Base-by-base conservation (phyloP, 2,329 filamentous ascomycete species). In the Fusarium chlamydosporum region DNA sequence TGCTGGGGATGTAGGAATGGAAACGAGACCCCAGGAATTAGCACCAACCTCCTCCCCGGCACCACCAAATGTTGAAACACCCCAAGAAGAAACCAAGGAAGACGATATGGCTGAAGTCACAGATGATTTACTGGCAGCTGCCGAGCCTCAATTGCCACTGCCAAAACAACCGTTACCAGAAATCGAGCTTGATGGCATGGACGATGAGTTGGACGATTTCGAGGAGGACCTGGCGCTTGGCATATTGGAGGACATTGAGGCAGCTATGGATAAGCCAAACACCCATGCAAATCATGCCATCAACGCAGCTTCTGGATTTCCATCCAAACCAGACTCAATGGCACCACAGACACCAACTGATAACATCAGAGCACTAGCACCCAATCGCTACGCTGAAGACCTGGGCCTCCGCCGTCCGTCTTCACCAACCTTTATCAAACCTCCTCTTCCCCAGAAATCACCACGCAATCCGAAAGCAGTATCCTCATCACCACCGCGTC, bases 151-250 rank as follows among this genome's bases (percentile, higher is more conserved):
- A n/a, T 40, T 52, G 6, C 33, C 29, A 13, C 27, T 16, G n/a
- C 26, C 29, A 23, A 45, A 56, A 15, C 45, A 34, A 8, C 15
- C n/a, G 29, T 42, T 13, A 23, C 48, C 37, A 10, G 42, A 52
- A n/a, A 41, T 47, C 33, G 55, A 48, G 43, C 33, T 56, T n/a
- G 69, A 73, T 20, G 34, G 67, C 47, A 65, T 72, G 6, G 72
- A 75, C 3, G 72, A 75, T 3, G 76, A 75, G 13, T 56, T 71
- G n/a, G 76, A 75, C 15, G 55, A 70, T 12, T 72, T 74, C 13
- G 72, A 74, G 20, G 72, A 73, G n/a, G 70, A 75, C 12, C 29
- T 76, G 23, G 74, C 72, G 8, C 34, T 74, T 20, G 74, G 75
- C 18, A 55, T 76, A 29, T 53, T 75, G 3, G 43, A 73, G 26